Base-by-base conservation (phyloP, 1,139 yeast genomes). In the Yamadazyma blattariae region DNA sequence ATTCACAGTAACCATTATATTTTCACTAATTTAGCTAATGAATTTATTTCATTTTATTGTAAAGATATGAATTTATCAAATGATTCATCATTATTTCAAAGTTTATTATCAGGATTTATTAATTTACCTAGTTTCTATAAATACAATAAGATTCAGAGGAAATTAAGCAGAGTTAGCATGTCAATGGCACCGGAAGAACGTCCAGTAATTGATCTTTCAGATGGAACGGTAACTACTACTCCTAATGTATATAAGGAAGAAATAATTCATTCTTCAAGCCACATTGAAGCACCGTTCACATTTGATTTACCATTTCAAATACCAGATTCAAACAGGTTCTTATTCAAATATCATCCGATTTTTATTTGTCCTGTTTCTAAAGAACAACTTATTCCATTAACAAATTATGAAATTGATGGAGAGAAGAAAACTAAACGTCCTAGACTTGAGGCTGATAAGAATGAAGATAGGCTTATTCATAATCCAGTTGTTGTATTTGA, bases 281-380 rank as follows among this genome's bases (percentile, higher is more conserved):
- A 7, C 18, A 35, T 45, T 3, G 32, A 41, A 12, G 46, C 51
- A 10, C 50, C 65, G 1, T 61, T 49, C 40, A 51, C 52, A 17
- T 55, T 42, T 37, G 76, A 70, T 37, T 48, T 70, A 20, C 75
- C 75, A 5, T 70, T 70, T 46, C 73, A 65, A 45, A 49, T 70
- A 22, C 69, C 72, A 1, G 74, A 69, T 38, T 50, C 65, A 4
- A 64, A 58, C 41, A 47, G 70, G 34, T 67, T 68, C 40, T 51
- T 69, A 27, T 70, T 70, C 51, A 57, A 71, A 39, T 85, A 79
- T 59, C 97, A 89, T 57, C 87, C 95, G 0, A 80, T 89, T 3
- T 89, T 88, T 57, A 89, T 88, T 4, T 89, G 97, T 56, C 97
- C 97, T 0, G 90, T 89, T 2, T 76, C 92, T 7, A 85, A 87